phyloP scores from a whole-genome alignment of 2,329 filamentous ascomycete genomes.

The Fusarium coicis region DNA sequence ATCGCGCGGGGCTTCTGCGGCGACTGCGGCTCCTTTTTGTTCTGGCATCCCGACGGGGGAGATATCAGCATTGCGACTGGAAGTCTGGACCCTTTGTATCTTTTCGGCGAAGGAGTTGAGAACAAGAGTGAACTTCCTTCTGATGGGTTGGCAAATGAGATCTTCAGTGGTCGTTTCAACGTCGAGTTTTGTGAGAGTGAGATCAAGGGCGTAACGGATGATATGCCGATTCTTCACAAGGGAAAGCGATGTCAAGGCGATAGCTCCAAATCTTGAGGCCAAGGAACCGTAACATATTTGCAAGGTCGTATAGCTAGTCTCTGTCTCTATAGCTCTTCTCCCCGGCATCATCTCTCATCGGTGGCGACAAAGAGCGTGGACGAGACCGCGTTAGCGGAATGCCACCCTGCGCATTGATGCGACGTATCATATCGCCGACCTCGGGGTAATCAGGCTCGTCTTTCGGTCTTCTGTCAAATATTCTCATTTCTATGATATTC shows the following conservation, averaged over 20 bases:
- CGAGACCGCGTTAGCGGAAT: neutral
- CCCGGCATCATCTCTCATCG: rapidly evolving
- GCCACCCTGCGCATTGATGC: conserved; percentile 2
- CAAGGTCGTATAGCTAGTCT: neutral
- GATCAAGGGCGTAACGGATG: conserved; percentile 15
- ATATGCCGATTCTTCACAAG: conserved; percentile 7
- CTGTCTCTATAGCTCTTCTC: neutral
- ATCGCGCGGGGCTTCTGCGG: conserved; percentile 10
- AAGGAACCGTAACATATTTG: rapidly evolving
- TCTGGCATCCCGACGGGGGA: conserved; percentile 1
- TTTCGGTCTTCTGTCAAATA: conserved; percentile 14
- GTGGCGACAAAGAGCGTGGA: neutral
- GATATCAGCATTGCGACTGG: conserved; percentile 3
- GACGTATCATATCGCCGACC: conserved; percentile 4
- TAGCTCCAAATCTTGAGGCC: neutral
- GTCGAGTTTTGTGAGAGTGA: conserved; percentile 8
- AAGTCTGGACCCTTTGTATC: conserved; percentile 10
- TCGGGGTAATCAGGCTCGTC: conserved; percentile 26
- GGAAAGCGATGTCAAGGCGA: conserved; percentile 10
- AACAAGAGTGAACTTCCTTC: rapidly evolving
- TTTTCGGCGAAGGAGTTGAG: neutral
- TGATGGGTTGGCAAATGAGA: neutral
- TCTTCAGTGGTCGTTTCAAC: neutral
- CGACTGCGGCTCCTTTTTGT: conserved; percentile 10
- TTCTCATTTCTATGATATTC: neutral